Evolutionary conservation across 805 yeast species (phyloP).

Genomic region (Lipomyces orientalis): DNA sequence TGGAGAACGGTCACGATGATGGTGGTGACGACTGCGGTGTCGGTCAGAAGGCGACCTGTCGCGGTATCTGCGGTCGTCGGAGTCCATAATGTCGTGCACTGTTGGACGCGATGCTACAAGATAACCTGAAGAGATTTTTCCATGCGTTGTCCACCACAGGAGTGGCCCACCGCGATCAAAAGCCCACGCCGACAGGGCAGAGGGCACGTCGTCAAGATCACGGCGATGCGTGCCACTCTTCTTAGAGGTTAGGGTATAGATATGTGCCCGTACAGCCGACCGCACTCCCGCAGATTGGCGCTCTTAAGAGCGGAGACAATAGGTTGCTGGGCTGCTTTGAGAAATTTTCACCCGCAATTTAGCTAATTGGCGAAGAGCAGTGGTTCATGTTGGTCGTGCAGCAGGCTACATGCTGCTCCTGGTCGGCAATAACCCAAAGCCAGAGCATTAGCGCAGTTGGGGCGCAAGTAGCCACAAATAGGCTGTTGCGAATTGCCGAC

Average conservation of each 20-base stretch:
- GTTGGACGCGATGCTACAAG: background rate
- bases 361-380: too few relatives aligned
- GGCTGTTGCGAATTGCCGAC: background rate
- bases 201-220: background rate
- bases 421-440: too few relatives aligned
- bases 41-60: constrained; percentile 13
- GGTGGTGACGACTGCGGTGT: constrained; percentile 6
- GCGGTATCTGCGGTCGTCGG: constrained; percentile 8
- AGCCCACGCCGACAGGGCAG: background rate
- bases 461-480: background rate
- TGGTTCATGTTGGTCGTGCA: background rate
- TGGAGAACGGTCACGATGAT: constrained; percentile 12
- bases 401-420: background rate
- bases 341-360: too few relatives aligned
- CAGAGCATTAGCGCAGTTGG: background rate
- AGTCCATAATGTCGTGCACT: background rate
- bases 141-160: background rate
- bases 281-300: too few relatives aligned
- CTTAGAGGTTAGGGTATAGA: background rate
- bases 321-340: background rate
- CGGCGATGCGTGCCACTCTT: background rate
- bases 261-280: too few relatives aligned
- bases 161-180: background rate
- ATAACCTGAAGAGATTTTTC: background rate
- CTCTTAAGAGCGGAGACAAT: too few relatives aligned